Base-by-base conservation (phyloP, 1,139 yeast species). In the Blastobotrys persicus region DNA sequence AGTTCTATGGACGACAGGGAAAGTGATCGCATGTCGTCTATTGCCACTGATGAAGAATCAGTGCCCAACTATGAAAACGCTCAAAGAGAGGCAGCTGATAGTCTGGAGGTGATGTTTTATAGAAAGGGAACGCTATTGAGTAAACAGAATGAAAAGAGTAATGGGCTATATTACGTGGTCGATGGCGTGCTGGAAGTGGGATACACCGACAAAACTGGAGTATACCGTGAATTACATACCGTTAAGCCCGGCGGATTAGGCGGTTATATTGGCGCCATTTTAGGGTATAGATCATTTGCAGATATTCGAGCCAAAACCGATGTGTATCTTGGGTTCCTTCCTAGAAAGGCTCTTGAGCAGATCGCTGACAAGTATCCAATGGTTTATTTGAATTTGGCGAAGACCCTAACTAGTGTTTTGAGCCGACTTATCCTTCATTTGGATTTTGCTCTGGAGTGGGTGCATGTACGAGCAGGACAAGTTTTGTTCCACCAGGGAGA, bases 361-460 rank as follows among this genome's bases (percentile, higher is more conserved):
- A 68, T 91, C 34, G 77, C 84, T 60, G 98, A 91, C 55, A 80
- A 80, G 56, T 85, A 80, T 63, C 92, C 92, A 52, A 77, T 81
- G 66, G 75, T 91, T 12, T 85, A 86, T 55, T 71, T 92, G 43
- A 81, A 89, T 3, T 78, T 89, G 47, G 96, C 98, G 0, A 80
- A 82, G 48, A 78, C 82, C 13, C 70, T 91, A 55, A 82, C 88
- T 44, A 76, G 75, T 19, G 74, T 86, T 2, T 69, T 92, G 42
- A 83, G 92, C 28, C 74, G 79, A 31, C 79, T 86, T 49, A 73
- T 92, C 43, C 67, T 86, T 42, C 81, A 85, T 46, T 78, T 92
- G 44, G 98, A 92, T 64, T 88, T 86, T 67, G 96, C 98, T 0
- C 71, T 92, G 46, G 98, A 92, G 65, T 92, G 98, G 98, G 81